Conservation (phyloP, 2,329 filamentous ascomycete genomes). For the Gliomastix tumulicola region DNA sequence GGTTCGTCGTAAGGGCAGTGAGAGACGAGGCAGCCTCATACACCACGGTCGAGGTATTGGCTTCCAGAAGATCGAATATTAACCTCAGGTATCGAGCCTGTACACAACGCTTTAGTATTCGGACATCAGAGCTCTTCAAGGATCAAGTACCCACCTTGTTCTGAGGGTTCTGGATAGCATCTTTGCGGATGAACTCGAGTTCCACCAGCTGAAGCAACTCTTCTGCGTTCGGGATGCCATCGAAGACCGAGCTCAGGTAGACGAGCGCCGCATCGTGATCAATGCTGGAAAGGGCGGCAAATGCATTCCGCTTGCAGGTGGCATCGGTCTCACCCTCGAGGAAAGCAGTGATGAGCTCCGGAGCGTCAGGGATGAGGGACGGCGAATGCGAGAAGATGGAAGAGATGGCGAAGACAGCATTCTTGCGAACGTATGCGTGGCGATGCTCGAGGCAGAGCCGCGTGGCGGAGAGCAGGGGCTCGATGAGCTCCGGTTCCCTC, state of each 20-base stretch:
- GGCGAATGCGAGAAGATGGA: slow-evolving; percentile 91
- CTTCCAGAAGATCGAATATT: slow-evolving; percentile 95
- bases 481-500: slow-evolving; percentile 89
- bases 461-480: slow-evolving; percentile 88
- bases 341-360: slow-evolving; percentile 86
- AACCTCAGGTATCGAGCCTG: slow-evolving; percentile 84
- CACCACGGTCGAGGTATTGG: slow-evolving; percentile 86
- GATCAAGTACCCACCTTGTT: slow-evolving; percentile 64
- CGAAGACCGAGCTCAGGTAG: slow-evolving; percentile 84
- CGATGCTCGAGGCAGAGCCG: slow-evolving; percentile 90
- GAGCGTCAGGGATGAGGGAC: slow-evolving; percentile 86
- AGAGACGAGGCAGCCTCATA: slow-evolving; percentile 96
- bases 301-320: slow-evolving; percentile 97
- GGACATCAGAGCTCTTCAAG: slow-evolving; percentile 13
- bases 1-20: slow-evolving; percentile 89
- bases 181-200: slow-evolving; percentile 95
- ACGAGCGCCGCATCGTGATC: slow-evolving; percentile 88
- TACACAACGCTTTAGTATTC: no score
- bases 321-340: slow-evolving; percentile 85
- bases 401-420: slow-evolving; percentile 89
- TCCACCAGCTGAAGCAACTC: slow-evolving; percentile 90
- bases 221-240: slow-evolving; percentile 88
- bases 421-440: slow-evolving; percentile 97
- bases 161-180: slow-evolving; percentile 87
- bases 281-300: slow-evolving; percentile 83